Base-by-base conservation (phyloP, 306 rosid genomes). In the Cucurbita argyrosperma region DNA sequence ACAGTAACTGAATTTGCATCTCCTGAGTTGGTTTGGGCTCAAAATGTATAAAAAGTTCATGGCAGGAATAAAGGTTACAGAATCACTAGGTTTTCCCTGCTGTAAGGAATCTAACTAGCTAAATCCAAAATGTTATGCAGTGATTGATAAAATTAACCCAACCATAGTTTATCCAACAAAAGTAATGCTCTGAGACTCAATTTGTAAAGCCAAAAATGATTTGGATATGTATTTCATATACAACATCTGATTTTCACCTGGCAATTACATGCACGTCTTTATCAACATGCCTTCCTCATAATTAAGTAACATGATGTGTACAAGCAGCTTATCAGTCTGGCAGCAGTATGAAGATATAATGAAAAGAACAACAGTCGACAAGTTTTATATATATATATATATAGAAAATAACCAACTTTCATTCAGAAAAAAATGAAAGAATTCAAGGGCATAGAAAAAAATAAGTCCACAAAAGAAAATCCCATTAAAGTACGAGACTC, bases 281-380 rank as follows among this genome's bases (percentile, higher is more conserved):
- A 49, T 69, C 45, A 69, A 50, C 58, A 47, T 26, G 59, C 19
- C 21, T 47, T 68, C 58, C 59, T 50, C 26, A 16, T 15, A 30
- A 37, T 50, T 50, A 66, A 45, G 39, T 5, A 50, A 50, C 45
- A 69, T 14, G 74, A 70, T 30, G 74, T 70, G 57, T 35, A 70
- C 30, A 9, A 51, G 30, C 74, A 70, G 59, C 15, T 35, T 14
- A 51, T 30, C 59, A 30, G 23, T 70, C 46, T 50, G 15, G 59
- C 59, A 70, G 55, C 74, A 47, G 46, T 47, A 70, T 35, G 74
- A 70, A 70, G 45, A 70, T 35, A 59, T 69, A 23, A 70, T 50
- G 46, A 70, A 70, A 70, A 15, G 47, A 46, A 70, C 58, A 69
- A 69, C 71, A 42, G 37, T 65, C 37, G 43, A 42, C 71, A 65